Conservation (phyloP, 208 protist genomes). For the Porcisia hertigi region DNA sequence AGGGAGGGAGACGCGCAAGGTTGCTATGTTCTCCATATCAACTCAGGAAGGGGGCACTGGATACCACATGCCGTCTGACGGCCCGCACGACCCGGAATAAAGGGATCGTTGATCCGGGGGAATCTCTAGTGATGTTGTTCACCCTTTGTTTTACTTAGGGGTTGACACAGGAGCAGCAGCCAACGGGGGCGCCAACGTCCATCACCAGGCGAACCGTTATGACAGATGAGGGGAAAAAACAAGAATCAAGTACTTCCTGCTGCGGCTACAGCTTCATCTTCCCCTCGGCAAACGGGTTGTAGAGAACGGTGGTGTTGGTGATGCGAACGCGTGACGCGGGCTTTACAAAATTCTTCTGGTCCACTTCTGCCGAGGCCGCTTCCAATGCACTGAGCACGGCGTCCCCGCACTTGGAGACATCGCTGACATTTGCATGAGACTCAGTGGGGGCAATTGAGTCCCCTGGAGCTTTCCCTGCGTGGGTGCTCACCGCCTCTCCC, state of each 20-base stretch:
- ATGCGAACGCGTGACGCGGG: conserved; percentile 47
- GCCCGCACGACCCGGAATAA: background rate
- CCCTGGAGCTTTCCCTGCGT: background rate
- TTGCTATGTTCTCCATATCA: background rate
- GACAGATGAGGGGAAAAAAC: background rate
- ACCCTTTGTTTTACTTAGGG: background rate
- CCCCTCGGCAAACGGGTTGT: conserved; percentile 87
- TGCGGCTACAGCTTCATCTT: conserved; percentile 12
- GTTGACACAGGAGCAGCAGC: background rate
- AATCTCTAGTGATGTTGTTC: too few species aligned
- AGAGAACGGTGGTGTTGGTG: conserved; percentile 55
- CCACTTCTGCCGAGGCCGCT: conserved; percentile 31
- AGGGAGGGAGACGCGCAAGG: background rate
- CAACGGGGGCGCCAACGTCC: background rate
- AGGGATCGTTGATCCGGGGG: background rate
- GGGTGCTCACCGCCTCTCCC: conserved; percentile 1
- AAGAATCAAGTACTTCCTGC: background rate
- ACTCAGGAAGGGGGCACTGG: background rate
- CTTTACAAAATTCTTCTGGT: conserved; percentile 63
- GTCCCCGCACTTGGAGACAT: conserved; percentile 41
- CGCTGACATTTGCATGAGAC: background rate
- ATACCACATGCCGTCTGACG: background rate
- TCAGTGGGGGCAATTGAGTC: background rate
- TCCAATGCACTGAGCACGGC: conserved; percentile 60
- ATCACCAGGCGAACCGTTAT: background rate